Conservation (phyloP, 2,329 filamentous ascomycete species). For the Fusarium sulawesiense region DNA sequence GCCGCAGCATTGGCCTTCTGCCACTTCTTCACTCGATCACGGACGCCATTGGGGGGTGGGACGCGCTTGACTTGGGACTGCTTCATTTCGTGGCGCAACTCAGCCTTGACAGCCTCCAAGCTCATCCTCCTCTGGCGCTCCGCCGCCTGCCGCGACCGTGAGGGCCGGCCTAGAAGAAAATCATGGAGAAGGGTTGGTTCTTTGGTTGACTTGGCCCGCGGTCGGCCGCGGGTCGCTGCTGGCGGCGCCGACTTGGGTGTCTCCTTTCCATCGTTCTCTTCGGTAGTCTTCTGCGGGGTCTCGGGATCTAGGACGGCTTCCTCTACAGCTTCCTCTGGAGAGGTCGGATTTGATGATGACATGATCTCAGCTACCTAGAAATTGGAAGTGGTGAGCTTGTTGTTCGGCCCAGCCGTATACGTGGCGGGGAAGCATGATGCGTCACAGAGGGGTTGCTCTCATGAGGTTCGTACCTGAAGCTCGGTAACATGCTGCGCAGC, state of each 20-base stretch:
- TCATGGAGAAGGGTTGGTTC: slow-evolving; percentile 64
- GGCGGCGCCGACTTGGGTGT: slow-evolving; percentile 60
- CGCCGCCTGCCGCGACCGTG: slow-evolving; percentile 65
- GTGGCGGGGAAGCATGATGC: slow-evolving; percentile 3
- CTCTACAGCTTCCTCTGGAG: slow-evolving; percentile 43
- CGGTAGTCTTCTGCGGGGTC: slow-evolving; percentile 37
- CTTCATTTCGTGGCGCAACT: slow-evolving; percentile 65
- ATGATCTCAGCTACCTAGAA: slow-evolving; percentile 43
- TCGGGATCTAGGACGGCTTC: slow-evolving; percentile 40
- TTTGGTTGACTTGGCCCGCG: slow-evolving; percentile 55
- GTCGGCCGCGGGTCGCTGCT: slow-evolving; percentile 48
- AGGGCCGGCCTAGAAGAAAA: slow-evolving; percentile 68
- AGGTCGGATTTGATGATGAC: slow-evolving; percentile 44
- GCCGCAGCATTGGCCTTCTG: slow-evolving; percentile 80
- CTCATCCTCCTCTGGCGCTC: slow-evolving; percentile 66
- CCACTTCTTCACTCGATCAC: slow-evolving; percentile 85
- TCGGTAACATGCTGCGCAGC: slow-evolving; percentile 46
- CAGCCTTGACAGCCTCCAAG: slow-evolving; percentile 68
- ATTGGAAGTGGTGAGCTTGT: slow-evolving; percentile 31
- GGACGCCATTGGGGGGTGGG: slow-evolving; percentile 74
- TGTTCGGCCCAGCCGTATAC: background rate
- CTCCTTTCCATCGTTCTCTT: slow-evolving; percentile 35
- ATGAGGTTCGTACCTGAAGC: slow-evolving; percentile 39
- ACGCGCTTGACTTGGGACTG: slow-evolving; percentile 68
- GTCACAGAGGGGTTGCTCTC: background rate